phyloP scores from a whole-genome alignment of 495 filamentous ascomycete species.

The Penicillium chermesinum region DNA sequence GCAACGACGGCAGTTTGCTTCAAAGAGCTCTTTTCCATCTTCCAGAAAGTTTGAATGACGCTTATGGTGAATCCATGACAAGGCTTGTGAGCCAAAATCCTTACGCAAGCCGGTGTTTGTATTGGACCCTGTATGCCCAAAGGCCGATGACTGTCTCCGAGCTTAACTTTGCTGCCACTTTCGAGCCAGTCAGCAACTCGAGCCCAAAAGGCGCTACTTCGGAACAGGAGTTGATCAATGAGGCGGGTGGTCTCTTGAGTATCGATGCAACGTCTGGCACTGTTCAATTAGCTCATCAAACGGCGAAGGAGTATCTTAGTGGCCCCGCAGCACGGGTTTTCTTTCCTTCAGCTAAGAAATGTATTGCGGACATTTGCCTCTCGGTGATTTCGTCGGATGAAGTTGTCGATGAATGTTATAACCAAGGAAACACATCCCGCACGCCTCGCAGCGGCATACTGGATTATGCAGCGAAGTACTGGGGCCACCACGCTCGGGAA shows the following conservation, averaged over 20 bases:
- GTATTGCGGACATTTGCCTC: conserved; percentile 30
- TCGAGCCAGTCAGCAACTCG: not conserved
- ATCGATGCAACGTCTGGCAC: conserved; percentile 22
- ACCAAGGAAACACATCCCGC: conserved; percentile 5
- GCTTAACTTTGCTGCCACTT: conserved; percentile 15
- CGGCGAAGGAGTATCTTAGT: conserved; percentile 29
- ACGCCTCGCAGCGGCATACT: conserved; percentile 10
- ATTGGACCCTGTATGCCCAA: conserved; percentile 26
- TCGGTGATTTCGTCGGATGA: conserved; percentile 25
- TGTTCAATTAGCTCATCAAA: conserved; percentile 28
- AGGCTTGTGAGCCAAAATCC: conserved; percentile 22
- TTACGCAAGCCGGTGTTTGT: conserved; percentile 20
- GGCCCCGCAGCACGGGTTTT: conserved; percentile 28
- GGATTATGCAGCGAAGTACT: conserved; percentile 26
- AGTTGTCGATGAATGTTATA: conserved; percentile 34
- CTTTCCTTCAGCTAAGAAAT: conserved; percentile 27
- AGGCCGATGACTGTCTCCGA: conserved; percentile 26
- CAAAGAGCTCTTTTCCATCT: conserved; percentile 25
- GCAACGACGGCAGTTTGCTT: conserved; percentile 17
- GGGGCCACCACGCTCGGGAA: conserved; percentile 29
- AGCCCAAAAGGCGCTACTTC: conserved; percentile 3
- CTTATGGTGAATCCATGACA: conserved; percentile 33
- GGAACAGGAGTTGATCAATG: conserved; percentile 14
- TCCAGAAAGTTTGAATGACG: conserved; percentile 27
- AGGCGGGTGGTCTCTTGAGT: conserved; percentile 21